A percentile compares a stretch with the other conserved stretches of the same genome.
These are phyloP conservation scores for Capronia americana DNA, from an alignment of 2,329 filamentous ascomycete genomes.

Conservation along the genomic window DNA sequence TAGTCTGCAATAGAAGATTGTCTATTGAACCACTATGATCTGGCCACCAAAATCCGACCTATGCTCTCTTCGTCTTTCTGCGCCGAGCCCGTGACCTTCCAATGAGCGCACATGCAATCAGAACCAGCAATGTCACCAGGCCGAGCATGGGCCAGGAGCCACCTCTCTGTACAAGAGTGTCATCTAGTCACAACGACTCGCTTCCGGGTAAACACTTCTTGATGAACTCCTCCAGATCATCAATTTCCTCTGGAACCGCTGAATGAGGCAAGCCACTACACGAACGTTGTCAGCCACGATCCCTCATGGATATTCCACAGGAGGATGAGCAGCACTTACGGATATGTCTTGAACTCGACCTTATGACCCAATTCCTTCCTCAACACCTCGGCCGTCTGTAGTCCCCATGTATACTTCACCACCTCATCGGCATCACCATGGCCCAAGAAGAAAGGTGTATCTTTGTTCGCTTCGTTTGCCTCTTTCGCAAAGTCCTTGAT, in stretches of 20 bases:
- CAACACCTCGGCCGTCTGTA: slow-evolving; percentile 69
- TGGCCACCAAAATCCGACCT: slow-evolving; percentile 12
- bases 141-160: slow-evolving; percentile 2
- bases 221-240: slow-evolving; percentile 75
- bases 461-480: slow-evolving; percentile 65
- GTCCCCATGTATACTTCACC: slow-evolving; percentile 72
- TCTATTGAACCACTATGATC: background rate
- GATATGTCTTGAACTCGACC: slow-evolving; percentile 77
- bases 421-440: slow-evolving; percentile 82
- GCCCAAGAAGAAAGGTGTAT: slow-evolving; percentile 85
- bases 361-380: slow-evolving; percentile 73
- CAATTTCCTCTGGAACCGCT: slow-evolving; percentile 77
- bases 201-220: slow-evolving; percentile 45
- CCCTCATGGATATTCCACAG: background rate
- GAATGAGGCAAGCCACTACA: slow-evolving; percentile 74
- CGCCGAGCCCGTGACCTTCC: slow-evolving; percentile 22
- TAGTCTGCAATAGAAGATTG: slow-evolving; percentile 3
- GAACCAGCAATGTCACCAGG: slow-evolving; percentile 17
- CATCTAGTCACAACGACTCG: slow-evolving; percentile 32
- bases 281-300: slow-evolving; percentile 10
- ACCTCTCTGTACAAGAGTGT: background rate
- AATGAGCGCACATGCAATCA: slow-evolving; percentile 15
- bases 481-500: slow-evolving; percentile 63
- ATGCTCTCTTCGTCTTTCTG: slow-evolving; percentile 18
- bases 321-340: slow-evolving; percentile 57